Evolutionary conservation across 164 flowering plant species (phyloP).

Genomic region (Akebia trifoliata): DNA sequence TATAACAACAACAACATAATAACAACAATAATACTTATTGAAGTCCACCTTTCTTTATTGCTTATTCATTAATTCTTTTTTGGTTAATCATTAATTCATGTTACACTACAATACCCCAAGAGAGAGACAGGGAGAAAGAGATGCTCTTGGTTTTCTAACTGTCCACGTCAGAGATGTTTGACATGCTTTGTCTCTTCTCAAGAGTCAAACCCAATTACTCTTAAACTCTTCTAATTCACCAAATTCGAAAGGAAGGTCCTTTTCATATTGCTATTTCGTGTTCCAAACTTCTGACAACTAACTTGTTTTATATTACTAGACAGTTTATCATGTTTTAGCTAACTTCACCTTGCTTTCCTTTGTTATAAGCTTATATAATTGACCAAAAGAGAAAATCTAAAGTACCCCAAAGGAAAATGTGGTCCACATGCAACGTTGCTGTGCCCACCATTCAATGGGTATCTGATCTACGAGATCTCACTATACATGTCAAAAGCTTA

Average conservation of each 20-base stretch:
- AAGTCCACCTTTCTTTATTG: not conserved
- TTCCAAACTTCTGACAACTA: conserved; percentile 10
- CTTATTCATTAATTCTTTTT: not conserved
- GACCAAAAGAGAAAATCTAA: no score
- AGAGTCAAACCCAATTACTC: conserved; percentile 14
- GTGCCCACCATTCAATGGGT: no score
- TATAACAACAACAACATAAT: not conserved
- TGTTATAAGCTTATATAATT: no score
- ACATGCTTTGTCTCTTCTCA: conserved; percentile 9
- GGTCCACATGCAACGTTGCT: no score
- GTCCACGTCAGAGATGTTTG: conserved; percentile 14
- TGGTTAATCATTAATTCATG: not conserved
- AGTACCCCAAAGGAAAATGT: no score
- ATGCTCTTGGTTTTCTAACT: not conserved
- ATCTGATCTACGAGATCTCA: no score
- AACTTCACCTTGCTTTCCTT: not conserved
- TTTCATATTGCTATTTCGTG: not conserved
- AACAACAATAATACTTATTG: conserved; percentile 1
- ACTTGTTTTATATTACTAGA: conserved; percentile 4
- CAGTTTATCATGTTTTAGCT: conserved; percentile 12
- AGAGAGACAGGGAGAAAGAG: not conserved
- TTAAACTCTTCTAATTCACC: not conserved
- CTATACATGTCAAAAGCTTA: no score
- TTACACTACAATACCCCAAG: not conserved
- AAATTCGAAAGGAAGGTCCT: not conserved